These are phyloP conservation scores for Kernera saxatilis DNA, from an alignment of 345 rosid species.

Conservation along the genomic window DNA sequence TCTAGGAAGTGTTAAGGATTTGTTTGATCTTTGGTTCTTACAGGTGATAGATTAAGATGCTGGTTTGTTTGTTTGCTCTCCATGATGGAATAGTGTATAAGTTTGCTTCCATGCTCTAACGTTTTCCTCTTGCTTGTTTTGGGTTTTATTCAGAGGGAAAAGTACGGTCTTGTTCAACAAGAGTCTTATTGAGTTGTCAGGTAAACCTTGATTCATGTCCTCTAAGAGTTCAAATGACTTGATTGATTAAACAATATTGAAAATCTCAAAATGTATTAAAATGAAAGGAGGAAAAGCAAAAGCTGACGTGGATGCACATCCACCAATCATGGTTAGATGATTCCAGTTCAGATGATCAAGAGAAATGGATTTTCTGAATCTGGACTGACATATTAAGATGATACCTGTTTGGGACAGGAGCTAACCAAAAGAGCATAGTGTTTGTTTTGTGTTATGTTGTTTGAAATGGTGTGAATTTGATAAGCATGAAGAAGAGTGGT, in stretches of 20 bases:
- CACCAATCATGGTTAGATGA: constrained; percentile 28
- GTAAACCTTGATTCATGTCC: constrained; percentile 19
- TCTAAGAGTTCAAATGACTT: not conserved
- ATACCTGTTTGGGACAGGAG: constrained; percentile 7
- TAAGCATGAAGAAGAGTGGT: not conserved
- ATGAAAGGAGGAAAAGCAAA: constrained; percentile 26
- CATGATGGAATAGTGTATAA: not conserved
- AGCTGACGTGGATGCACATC: constrained; percentile 28
- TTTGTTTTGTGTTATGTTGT: constrained; percentile 16
- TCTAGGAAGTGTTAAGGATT: not conserved
- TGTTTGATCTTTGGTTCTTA: not conserved
- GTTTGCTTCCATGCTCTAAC: not conserved
- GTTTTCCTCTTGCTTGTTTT: not conserved
- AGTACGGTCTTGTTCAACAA: constrained; percentile 23
- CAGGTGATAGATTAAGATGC: not conserved
- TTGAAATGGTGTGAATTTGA: not conserved
- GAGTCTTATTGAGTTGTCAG: constrained; percentile 20
- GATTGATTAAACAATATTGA: not conserved
- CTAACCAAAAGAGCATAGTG: constrained; percentile 16
- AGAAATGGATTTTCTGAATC: constrained; percentile 22
- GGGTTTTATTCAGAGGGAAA: constrained; percentile 20
- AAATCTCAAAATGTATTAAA: constrained; percentile 3
- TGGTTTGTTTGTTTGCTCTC: not conserved
- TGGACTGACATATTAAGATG: constrained; percentile 20
- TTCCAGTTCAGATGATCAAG: constrained; percentile 21